Conservation (phyloP, 441 rosid species). For the Gossypium lobatum region DNA sequence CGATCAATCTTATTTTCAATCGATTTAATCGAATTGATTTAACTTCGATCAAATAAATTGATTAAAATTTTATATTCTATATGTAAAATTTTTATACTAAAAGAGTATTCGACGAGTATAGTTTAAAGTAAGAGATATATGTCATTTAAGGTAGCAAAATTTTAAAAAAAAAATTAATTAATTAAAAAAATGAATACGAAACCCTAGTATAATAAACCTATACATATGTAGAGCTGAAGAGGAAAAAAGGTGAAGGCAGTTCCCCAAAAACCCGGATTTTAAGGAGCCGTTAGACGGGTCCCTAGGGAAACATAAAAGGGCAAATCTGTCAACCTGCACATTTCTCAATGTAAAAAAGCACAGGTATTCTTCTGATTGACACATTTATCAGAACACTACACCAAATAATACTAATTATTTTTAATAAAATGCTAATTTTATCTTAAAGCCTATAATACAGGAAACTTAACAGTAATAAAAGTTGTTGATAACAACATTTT, state of each 20-base stretch:
- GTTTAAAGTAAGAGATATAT: too few relatives aligned
- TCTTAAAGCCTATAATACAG: too few relatives aligned
- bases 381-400: not conserved
- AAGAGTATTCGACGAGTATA: too few relatives aligned
- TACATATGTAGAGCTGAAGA: not conserved
- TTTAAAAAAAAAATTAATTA: too few relatives aligned
- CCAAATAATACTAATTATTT: not conserved
- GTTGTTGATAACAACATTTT: not conserved
- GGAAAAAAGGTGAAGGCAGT: not conserved
- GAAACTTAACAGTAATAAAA: not conserved
- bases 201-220: not conserved
- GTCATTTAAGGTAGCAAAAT: too few relatives aligned
- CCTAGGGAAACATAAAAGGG: constrained; percentile 16
- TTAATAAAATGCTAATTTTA: not conserved
- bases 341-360: not conserved
- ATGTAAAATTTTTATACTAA: too few relatives aligned
- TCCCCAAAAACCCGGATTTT: constrained; percentile 16
- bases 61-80: too few relatives aligned
- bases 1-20: too few relatives aligned
- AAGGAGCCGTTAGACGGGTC: constrained; percentile 23
- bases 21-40: too few relatives aligned
- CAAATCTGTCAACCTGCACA: constrained; percentile 7
- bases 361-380: not conserved
- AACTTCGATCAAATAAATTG: too few relatives aligned
- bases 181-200: too few relatives aligned